Evolutionary conservation across 129 eudicot genomes (phyloP), one percentile per base, ranked within the genome.

Genomic region (Ambrosia artemisiifolia): DNA sequence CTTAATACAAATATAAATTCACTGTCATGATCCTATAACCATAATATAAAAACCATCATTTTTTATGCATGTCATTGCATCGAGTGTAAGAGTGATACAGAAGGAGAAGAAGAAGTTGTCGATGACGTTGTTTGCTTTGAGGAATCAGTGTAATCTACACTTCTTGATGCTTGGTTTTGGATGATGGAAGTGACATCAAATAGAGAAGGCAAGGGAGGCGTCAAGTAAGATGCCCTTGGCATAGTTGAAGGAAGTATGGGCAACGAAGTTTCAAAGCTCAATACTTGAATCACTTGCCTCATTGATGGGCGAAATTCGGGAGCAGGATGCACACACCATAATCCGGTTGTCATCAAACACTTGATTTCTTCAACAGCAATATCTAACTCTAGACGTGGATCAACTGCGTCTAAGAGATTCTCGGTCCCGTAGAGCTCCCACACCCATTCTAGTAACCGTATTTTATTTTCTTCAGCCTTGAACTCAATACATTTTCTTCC

Each of bases 371-470:
- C 48, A 4, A 35, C 68, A 11, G 35, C 48, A 63, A 63, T 35
- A 9, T 63, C 68, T 14, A 11, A 63, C 24, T 7, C 47, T 17
- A 63, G 68, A 63, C 46, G 68, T 9, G 68, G 48, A 63, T 63
- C 68, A 2, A 63, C 68, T 16, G 47, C 68, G 1, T 63, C 47
- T n/a, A 63, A 36, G 36, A 63, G 2, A 3, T 24, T 36, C 30
- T 14, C 48, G 7, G 30, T 16, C 7, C 68, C 48, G 7, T 63
- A 36, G 6, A 35, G 68, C 48, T 63, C 48, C 68, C 68, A 63
- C 9, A 63, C 68, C 68, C 68, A 63, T 63, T 63, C 68, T 63
- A 63, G 12, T 14, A 63, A n/a, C 14, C 68, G 44, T 63, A 35
- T 10, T 7, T 35, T 30, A n/a, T 36, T 8, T 36, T 36, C 68